Evolutionary conservation across 805 yeast species (phyloP).

Genomic region (Wickerhamiella kazuoi): DNA sequence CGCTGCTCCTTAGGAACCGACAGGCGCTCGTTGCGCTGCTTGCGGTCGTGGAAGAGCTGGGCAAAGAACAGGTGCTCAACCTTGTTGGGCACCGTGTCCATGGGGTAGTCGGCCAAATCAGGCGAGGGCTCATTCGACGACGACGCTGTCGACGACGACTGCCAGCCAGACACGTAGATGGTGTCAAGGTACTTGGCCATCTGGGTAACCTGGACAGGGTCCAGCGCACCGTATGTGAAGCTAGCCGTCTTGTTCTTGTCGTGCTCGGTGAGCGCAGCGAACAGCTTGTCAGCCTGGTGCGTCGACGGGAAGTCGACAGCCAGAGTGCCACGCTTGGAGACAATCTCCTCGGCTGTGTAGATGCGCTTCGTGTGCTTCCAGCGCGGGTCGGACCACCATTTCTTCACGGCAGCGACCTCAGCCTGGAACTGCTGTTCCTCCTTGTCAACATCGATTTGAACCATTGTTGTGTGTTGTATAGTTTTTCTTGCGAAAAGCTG

Average conservation of each 20-base stretch:
- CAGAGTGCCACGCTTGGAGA: slow-evolving; percentile 67
- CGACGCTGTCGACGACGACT: slow-evolving; percentile 94
- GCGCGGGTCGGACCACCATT: slow-evolving; percentile 92
- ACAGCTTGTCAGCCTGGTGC: slow-evolving; percentile 68
- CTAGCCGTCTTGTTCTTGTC: slow-evolving; percentile 55
- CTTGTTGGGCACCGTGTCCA: slow-evolving; percentile 97
- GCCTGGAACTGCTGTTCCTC: slow-evolving; percentile 49
- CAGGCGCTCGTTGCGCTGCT: slow-evolving; percentile 72
- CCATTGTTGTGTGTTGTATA: no score
- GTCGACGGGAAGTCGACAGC: slow-evolving; percentile 62
- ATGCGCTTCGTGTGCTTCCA: slow-evolving; percentile 79
- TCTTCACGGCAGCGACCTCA: slow-evolving; percentile 54
- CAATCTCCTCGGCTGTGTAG: slow-evolving; percentile 78
- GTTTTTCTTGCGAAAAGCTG: no score
- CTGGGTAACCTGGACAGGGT: slow-evolving; percentile 88
- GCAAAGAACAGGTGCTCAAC: slow-evolving; percentile 95
- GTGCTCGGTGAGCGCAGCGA: slow-evolving; percentile 49
- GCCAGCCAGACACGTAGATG: slow-evolving; percentile 95
- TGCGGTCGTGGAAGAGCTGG: slow-evolving; percentile 91
- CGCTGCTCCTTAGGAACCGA: slow-evolving; percentile 45
- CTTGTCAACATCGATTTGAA: slow-evolving; percentile 34
- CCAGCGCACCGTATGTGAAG: slow-evolving; percentile 88
- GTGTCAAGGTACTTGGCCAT: slow-evolving; percentile 93
- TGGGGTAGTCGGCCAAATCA: slow-evolving; percentile 95
- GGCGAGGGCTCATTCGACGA: slow-evolving; percentile 97